These are phyloP conservation scores for Dactylellina parvicollis DNA, from an alignment of 2,329 filamentous ascomycete species.

Conservation along the genomic window DNA sequence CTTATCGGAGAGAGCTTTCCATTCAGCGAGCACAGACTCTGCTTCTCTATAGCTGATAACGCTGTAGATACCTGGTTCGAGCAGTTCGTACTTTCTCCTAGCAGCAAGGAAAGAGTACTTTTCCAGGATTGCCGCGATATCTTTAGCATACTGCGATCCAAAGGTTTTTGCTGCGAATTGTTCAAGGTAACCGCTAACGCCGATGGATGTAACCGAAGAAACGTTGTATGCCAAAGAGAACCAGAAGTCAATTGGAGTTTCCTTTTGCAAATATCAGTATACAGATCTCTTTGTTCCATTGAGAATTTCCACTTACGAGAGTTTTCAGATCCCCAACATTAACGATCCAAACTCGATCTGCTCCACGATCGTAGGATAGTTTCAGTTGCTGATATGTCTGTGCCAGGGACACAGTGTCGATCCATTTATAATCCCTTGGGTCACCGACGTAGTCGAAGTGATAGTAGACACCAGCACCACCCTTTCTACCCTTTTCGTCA, in stretches of 20 bases:
- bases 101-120: conserved; percentile 69
- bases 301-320: conserved; percentile 60
- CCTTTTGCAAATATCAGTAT: conserved; percentile 57
- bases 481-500: conserved; percentile 69
- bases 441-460: conserved; percentile 71
- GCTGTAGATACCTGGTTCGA: conserved; percentile 70
- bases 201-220: conserved; percentile 61
- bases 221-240: conserved; percentile 75
- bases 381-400: conserved; percentile 75
- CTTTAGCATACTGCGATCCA: conserved; percentile 63
- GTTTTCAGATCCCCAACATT: conserved; percentile 75
- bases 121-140: conserved; percentile 67
- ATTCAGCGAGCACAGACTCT: conserved; percentile 68
- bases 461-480: conserved; percentile 75
- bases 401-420: conserved; percentile 73
- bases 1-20: conserved; percentile 66
- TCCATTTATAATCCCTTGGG: conserved; percentile 71
- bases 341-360: conserved; percentile 72
- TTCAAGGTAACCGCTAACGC: conserved; percentile 68
- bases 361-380: conserved; percentile 69
- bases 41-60: conserved; percentile 73
- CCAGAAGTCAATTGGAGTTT: conserved; percentile 74
- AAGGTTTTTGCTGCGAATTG: conserved; percentile 71
- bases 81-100: conserved; percentile 71
- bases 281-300: not conserved